A percentile compares a stretch with the other conserved stretches of the same genome.
phyloP scores from a whole-genome alignment of 306 rosid species.

The Castanea crenata region DNA sequence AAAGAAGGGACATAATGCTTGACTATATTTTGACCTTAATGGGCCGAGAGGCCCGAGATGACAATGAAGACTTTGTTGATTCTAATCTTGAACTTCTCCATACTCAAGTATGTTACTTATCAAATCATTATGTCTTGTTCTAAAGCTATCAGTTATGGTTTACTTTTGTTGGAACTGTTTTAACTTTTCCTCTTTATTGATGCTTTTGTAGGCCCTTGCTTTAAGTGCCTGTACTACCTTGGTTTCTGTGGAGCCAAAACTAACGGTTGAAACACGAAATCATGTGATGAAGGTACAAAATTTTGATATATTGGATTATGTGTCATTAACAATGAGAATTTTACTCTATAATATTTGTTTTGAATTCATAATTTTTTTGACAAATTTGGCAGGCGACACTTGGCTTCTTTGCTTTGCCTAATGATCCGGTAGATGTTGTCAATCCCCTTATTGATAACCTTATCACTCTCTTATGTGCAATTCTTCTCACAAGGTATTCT shows the following conservation, averaged over 20 bases:
- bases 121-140: slow-evolving; percentile 7
- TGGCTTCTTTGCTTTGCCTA: slow-evolving; percentile 94
- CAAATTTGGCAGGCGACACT: slow-evolving; percentile 80
- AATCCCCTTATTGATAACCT: slow-evolving; percentile 83
- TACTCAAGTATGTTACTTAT: slow-evolving; percentile 65
- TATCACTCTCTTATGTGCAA: slow-evolving; percentile 87
- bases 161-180: slow-evolving; percentile 21
- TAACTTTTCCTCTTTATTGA: slow-evolving; percentile 8
- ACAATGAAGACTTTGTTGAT: slow-evolving; percentile 73
- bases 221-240: slow-evolving; percentile 95
- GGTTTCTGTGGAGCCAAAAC: slow-evolving; percentile 95
- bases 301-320: background rate
- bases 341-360: background rate
- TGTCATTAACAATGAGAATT: background rate
- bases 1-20: slow-evolving; percentile 86
- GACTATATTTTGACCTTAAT: slow-evolving; percentile 83
- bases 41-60: slow-evolving; percentile 96
- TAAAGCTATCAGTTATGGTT: slow-evolving; percentile 13
- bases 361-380: slow-evolving; percentile 25
- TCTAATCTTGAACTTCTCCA: slow-evolving; percentile 70
- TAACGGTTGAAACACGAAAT: slow-evolving; percentile 90
- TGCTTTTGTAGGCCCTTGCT: slow-evolving; percentile 74
- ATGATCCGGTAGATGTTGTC: slow-evolving; percentile 83
- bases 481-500: slow-evolving; percentile 88
- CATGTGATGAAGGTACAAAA: slow-evolving; percentile 75